Evolutionary conservation across 2,329 filamentous ascomycete species (phyloP).

Genomic region (Talaromyces verruculosus): DNA sequence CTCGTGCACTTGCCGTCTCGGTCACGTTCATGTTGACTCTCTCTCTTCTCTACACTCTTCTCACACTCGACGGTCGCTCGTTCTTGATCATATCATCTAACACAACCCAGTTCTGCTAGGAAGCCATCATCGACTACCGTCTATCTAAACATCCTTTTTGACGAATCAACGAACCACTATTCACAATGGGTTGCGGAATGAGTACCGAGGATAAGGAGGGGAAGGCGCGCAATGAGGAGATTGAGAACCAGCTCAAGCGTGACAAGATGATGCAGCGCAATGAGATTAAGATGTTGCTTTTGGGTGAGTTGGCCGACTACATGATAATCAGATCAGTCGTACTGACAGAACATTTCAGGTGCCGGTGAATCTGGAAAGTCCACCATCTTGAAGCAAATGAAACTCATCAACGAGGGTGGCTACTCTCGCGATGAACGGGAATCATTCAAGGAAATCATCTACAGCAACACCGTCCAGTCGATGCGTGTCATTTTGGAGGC

Average conservation of each 20-base stretch:
- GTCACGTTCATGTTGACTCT: background rate
- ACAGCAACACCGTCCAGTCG: conserved; percentile 69
- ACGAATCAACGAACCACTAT: conserved; percentile 35
- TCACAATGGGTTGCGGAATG: conserved; percentile 98
- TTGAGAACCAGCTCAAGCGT: conserved; percentile 97
- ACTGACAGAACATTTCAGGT: conserved; percentile 54
- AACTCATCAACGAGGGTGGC: conserved; percentile 97
- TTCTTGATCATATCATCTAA: background rate
- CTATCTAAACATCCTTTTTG: conserved; percentile 7
- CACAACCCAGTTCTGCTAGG: conserved; percentile 8
- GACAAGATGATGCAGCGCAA: conserved; percentile 99
- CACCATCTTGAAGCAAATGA: conserved; percentile 95
- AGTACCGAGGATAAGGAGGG: conserved; percentile 99
- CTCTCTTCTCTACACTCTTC: background rate
- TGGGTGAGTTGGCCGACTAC: conserved; percentile 69
- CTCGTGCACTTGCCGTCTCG: background rate
- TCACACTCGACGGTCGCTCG: background rate
- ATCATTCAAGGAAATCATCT: conserved; percentile 71
- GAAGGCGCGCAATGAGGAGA: conserved; percentile 99
- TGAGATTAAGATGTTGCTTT: conserved; percentile 99
- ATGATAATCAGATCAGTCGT: background rate
- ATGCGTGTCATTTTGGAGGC: conserved; percentile 70
- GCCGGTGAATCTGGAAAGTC: conserved; percentile 98
- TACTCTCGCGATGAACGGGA: conserved; percentile 87
- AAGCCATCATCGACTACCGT: background rate